Percentiles rank a stretch among this genome's conserved stretches.
Evolutionary conservation across 2,329 filamentous ascomycete genomes (phyloP).

Genomic region (Pyrenochaeta sp.): DNA sequence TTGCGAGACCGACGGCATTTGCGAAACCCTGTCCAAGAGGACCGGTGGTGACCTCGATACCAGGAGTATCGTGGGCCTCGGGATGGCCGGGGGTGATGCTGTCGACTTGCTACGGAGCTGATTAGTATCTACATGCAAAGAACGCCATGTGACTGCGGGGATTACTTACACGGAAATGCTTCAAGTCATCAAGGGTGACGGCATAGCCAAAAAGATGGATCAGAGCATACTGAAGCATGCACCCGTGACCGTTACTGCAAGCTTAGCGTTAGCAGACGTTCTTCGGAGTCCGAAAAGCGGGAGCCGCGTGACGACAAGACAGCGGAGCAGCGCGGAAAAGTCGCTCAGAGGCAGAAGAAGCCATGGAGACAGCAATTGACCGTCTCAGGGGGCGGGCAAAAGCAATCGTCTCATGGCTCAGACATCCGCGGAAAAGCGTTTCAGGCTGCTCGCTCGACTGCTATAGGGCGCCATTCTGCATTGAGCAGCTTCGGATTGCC

Average conservation of each 20-base stretch:
- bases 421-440: constrained; percentile 28
- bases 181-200: constrained; percentile 87
- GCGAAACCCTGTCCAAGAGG: constrained; percentile 96
- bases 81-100: constrained; percentile 95
- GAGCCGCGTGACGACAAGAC: constrained; percentile 3
- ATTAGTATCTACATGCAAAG: constrained; percentile 48
- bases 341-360: background rate
- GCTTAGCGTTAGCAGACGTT: constrained; percentile 21
- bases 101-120: constrained; percentile 63
- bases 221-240: constrained; percentile 99
- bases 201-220: constrained; percentile 95
- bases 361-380: background rate
- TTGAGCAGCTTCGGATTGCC: constrained; percentile 4
- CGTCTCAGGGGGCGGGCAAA: constrained; percentile 7
- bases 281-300: background rate
- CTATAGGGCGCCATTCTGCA: constrained; percentile 7
- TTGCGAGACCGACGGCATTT: constrained; percentile 97
- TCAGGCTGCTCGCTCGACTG: constrained; percentile 3
- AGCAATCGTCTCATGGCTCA: background rate
- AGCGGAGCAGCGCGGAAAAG: constrained; percentile 25
- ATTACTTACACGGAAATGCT: constrained; percentile 87
- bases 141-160: constrained; percentile 49
- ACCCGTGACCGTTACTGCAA: constrained; percentile 93
- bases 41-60: constrained; percentile 97
- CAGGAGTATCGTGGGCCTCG: constrained; percentile 94